Evolutionary conservation across 495 filamentous ascomycete genomes (phyloP), one percentile per base, ranked within the genome.

Genomic region (Apodospora peruviana): DNA sequence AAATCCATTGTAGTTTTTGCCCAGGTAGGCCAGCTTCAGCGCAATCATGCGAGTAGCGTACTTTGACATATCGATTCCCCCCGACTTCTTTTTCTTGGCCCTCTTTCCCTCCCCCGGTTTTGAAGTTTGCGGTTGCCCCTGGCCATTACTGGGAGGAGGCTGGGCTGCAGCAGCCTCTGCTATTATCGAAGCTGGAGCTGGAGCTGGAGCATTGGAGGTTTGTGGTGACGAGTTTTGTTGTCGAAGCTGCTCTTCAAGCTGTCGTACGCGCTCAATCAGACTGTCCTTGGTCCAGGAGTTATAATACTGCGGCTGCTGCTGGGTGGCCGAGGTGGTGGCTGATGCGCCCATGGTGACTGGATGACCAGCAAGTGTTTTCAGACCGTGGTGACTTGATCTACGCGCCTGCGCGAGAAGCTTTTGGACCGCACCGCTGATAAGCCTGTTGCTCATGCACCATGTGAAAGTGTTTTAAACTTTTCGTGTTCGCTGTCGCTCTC

Each of bases 21-120:
- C 93, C 16, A 97, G 73, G 69, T 98, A 98, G 38, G 93, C 90
- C 35, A 97, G 82, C 60, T 96, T 97, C 21, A 98, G 74, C 17
- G 94, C 93, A 36, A 98, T 85, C 45, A 82, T 76, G 18, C 94
- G 80, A 18, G 88, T 96, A 25, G 76, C 73, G 70, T 96, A 94
- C 58, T 84, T 87, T 1, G 82, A 80, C 5, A 86, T 80, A 61
- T 96, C 87, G 55, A 95, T 32, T 32, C 27, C 27, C 38, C 66
- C 45, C 18, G 39, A 32, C 19, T 43, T 43, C 11, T 21, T 25
- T 12, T 40, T 45, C 22, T 45, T 53, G n/a, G 22, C 18, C 25
- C 71, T 65, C 48, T 72, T 67, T 45, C 76, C 67, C 37, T 51
- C 32, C 9, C 35, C 42, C 20, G 17, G 16, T 41, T 37, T 42